Evolutionary conservation across 306 rosid genomes (phyloP).

Genomic region (Alnus glutinosa): DNA sequence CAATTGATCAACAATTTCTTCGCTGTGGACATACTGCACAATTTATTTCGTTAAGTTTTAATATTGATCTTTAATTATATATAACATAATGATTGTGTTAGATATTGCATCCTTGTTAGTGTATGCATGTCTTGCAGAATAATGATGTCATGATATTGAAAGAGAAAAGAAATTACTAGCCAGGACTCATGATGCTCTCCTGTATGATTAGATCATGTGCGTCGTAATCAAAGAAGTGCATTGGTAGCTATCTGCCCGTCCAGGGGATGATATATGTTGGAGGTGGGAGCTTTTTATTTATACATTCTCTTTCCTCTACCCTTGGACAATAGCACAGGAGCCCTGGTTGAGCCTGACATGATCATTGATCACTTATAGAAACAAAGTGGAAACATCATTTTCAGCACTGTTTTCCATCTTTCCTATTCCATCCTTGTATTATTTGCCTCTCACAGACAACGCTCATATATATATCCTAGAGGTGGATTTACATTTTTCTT

Average conservation of each 20-base stretch:
- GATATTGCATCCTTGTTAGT: not conserved
- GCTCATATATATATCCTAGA: not conserved
- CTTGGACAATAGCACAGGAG: constrained; percentile 12
- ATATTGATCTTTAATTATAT: too few relatives aligned
- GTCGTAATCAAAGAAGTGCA: constrained; percentile 4
- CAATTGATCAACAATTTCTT: too few relatives aligned
- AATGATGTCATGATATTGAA: constrained; percentile 20
- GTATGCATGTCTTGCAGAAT: constrained; percentile 19
- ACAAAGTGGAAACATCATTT: constrained; percentile 34
- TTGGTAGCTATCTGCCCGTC: too few relatives aligned
- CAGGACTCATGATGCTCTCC: constrained; percentile 1
- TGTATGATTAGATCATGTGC: not conserved
- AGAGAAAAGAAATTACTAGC: not conserved
- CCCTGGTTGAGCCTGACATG: constrained; percentile 7
- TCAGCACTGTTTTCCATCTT: constrained; percentile 26
- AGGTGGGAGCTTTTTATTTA: constrained; percentile 1
- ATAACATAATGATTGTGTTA: too few relatives aligned
- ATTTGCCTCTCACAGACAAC: constrained; percentile 22
- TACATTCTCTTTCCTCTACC: not conserved
- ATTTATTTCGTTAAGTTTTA: too few relatives aligned
- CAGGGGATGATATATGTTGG: constrained; percentile 13
- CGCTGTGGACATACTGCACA: too few relatives aligned
- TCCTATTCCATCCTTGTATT: constrained; percentile 28
- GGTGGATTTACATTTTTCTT: not conserved
- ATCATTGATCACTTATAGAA: constrained; percentile 28